A percentile compares a stretch with the other conserved stretches of the same genome.
These are phyloP conservation scores for Casuarina equisetifolia DNA, from an alignment of 306 rosid genomes.

Conservation along the genomic window DNA sequence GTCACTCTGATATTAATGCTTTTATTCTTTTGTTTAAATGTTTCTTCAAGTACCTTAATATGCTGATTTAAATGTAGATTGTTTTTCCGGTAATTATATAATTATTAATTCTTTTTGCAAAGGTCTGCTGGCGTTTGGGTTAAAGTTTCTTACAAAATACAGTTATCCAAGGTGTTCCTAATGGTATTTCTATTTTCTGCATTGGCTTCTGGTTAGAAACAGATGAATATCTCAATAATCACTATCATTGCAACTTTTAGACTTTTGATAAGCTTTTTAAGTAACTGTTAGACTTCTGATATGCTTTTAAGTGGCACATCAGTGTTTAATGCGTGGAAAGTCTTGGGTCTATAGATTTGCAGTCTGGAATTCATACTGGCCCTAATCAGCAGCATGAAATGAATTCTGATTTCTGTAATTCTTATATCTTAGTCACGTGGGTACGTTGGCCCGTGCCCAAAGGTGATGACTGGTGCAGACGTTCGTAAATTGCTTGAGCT, in stretches of 20 bases:
- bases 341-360: no score
- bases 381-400: neutral
- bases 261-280: neutral
- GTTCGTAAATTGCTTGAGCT: slow-evolving; percentile 37
- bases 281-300: neutral
- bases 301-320: neutral
- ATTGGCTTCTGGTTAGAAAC: neutral
- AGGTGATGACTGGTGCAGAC: slow-evolving; percentile 8
- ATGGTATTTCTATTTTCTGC: neutral
- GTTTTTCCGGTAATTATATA: neutral
- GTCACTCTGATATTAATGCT: neutral
- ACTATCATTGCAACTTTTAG: neutral
- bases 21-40: neutral
- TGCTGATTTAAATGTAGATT: neutral
- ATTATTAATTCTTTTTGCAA: neutral
- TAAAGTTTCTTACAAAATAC: neutral
- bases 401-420: neutral
- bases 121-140: neutral
- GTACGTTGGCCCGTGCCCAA: neutral
- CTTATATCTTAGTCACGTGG: neutral
- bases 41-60: neutral
- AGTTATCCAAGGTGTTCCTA: neutral
- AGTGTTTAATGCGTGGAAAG: neutral
- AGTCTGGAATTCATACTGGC: no score
- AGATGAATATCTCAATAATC: neutral